phyloP scores from a whole-genome alignment of 208 protist genomes.

The Acanthamoeba triangularis region DNA sequence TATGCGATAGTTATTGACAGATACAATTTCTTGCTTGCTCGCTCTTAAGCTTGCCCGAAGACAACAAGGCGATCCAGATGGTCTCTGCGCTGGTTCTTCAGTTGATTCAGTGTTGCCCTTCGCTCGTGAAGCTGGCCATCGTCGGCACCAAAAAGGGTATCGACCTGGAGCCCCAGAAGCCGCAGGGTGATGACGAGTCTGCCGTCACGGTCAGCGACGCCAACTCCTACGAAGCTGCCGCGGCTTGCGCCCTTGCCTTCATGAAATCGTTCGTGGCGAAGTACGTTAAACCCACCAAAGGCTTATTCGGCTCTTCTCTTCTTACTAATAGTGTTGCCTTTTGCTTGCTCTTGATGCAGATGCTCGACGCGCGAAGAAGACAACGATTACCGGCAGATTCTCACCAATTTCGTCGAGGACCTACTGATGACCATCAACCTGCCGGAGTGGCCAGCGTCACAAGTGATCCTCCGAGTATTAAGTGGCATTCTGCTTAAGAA shows the following conservation, averaged over 20 bases:
- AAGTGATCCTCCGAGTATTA: constrained; percentile 63
- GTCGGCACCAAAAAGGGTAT: constrained; percentile 29
- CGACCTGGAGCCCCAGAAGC: constrained; percentile 42
- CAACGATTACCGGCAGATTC: constrained; percentile 72
- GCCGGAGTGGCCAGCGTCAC: constrained; percentile 70
- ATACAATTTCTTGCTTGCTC: neutral
- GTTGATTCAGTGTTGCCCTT: constrained; percentile 76
- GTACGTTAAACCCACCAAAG: neutral
- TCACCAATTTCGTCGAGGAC: constrained; percentile 70
- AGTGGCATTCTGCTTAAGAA: constrained; percentile 66
- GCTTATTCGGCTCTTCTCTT: neutral
- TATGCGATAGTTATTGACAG: neutral
- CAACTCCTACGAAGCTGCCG: constrained; percentile 72
- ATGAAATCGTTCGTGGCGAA: constrained; percentile 75
- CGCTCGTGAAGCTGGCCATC: constrained; percentile 55
- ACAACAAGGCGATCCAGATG: constrained; percentile 74
- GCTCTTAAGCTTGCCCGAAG: constrained; percentile 9
- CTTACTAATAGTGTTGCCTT: neutral
- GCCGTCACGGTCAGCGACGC: neutral
- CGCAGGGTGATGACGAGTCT: neutral
- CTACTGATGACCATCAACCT: constrained; percentile 57
- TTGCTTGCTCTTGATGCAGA: neutral
- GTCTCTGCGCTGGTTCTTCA: constrained; percentile 75
- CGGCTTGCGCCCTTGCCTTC: constrained; percentile 66
- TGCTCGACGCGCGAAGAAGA: constrained; percentile 76